These are phyloP conservation scores for Cryptococcus deneoformans DNA, from an alignment of 1,284 basidiomycete species.

Conservation along the genomic window DNA sequence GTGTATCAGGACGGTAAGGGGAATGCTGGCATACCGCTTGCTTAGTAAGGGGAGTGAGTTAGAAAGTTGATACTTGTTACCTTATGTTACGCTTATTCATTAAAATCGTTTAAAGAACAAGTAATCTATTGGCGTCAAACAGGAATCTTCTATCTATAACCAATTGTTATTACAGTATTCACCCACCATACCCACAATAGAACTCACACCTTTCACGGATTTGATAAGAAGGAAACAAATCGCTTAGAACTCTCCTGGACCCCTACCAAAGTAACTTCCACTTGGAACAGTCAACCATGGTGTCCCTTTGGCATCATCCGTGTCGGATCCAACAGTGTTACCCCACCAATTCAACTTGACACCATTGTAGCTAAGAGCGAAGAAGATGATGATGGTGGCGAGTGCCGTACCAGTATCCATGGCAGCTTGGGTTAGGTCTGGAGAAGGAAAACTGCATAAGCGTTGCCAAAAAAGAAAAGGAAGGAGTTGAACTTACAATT, in stretches of 20 bases:
- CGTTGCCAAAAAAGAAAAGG: constrained; percentile 19
- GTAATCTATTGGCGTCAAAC: too few species aligned
- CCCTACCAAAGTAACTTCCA: constrained; percentile 22
- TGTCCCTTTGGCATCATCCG: constrained; percentile 15
- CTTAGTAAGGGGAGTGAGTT: constrained; percentile 3
- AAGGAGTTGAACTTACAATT: constrained; percentile 48
- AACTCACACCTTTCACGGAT: too few species aligned
- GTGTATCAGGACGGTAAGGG: constrained; percentile 27
- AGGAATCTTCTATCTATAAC: too few species aligned
- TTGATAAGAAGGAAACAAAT: neutral
- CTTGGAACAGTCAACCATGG: constrained; percentile 17
- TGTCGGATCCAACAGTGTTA: constrained; percentile 22
- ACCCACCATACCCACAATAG: too few species aligned
- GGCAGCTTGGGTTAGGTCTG: constrained; percentile 33
- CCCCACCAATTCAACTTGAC: constrained; percentile 26
- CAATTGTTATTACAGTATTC: too few species aligned
- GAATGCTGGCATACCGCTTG: constrained; percentile 22
- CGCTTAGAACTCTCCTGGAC: constrained; percentile 20
- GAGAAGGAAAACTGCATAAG: neutral
- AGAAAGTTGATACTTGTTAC: too few species aligned
- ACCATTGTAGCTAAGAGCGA: constrained; percentile 31
- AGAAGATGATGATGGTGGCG: constrained; percentile 42
- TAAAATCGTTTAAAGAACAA: too few species aligned
- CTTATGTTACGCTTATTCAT: too few species aligned
- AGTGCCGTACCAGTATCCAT: constrained; percentile 46